Evolutionary conservation across 1,284 basidiomycete genomes (phyloP), one percentile per base, ranked within the genome.

Genomic region (Moesziomyces sp.): DNA sequence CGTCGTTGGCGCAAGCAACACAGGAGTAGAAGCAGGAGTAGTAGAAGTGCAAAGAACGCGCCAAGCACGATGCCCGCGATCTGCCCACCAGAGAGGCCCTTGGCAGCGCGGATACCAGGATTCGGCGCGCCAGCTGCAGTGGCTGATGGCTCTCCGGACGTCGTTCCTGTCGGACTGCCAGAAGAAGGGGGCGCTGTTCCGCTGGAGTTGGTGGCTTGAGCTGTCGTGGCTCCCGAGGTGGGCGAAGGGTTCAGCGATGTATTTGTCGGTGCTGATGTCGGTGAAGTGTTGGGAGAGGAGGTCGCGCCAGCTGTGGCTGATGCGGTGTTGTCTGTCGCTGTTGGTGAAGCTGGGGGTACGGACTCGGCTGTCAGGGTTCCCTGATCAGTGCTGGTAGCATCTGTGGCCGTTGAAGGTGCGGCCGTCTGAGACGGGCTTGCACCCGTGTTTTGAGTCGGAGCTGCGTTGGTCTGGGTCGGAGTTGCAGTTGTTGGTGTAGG

Each of bases 21-120:
- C 1, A 79, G 46, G 1, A 75, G 43, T 0, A 77, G 62, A 14
- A 79, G 47, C 1, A 79, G 65, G 0, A 77, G 62, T 4, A 79
- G 50, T 3, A 78, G 59, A 8, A 77, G 56, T 11, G 49, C 68
- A 21, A 73, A 56, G 13, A 79, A 42, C 7, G 63, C 46, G 30
- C 77, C 77, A 7, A 79, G 47, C 11, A 79, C 77, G 23, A 79
- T 74, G 14, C 77, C 77, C 1, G 77, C 76, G 16, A 79, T 79
- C 50, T 79, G 77, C 7, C 77, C 76, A 9, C 70, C 74, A 13
- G 73, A 73, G 8, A 79, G 60, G 16, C 60, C 51, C 7, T 46
- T 52, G 18, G 47, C 35, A 1, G 50, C 38, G 3, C 28, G 21
- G 21, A 43, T 33, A 13, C 54, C 40, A 3, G 59, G 28, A 21